Evolutionary conservation across 345 rosid species (phyloP).

Genomic region (Salix brachista): DNA sequence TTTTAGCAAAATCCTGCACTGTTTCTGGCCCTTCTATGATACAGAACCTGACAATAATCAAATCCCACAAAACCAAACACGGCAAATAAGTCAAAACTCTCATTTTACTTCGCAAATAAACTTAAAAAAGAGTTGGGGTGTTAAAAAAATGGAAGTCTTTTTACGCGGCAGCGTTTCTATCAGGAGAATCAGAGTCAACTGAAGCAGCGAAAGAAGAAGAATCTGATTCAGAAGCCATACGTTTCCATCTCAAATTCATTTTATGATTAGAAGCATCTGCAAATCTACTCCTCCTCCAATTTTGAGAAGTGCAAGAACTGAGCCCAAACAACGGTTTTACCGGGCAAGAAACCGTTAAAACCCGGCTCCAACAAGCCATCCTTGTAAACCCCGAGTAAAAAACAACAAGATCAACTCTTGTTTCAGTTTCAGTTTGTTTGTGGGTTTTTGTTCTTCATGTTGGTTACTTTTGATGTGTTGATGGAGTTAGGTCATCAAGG

Average conservation of each 20-base stretch:
- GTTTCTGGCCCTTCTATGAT: conserved; percentile 99
- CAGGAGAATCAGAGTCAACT: conserved; percentile 55
- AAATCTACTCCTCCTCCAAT: conserved; percentile 13
- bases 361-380: conserved; percentile 54
- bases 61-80: not conserved
- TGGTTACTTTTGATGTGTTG: not conserved
- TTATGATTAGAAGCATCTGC: conserved; percentile 10
- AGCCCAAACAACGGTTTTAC: conserved; percentile 26
- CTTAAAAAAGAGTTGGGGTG: not conserved
- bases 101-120: not conserved
- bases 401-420: too few relatives aligned
- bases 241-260: conserved; percentile 45
- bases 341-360: conserved; percentile 52
- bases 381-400: not conserved
- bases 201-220: conserved; percentile 46
- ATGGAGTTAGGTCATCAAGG: not conserved
- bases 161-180: conserved; percentile 51
- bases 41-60: conserved; percentile 60
- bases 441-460: too few relatives aligned
- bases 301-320: conserved; percentile 7
- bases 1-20: conserved; percentile 81
- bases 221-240: conserved; percentile 50
- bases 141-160: not conserved
- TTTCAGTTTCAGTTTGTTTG: too few relatives aligned
- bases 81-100: too few relatives aligned